Conservation (phyloP, 257 asterid species). For the Fraxinus quadrangulata region DNA sequence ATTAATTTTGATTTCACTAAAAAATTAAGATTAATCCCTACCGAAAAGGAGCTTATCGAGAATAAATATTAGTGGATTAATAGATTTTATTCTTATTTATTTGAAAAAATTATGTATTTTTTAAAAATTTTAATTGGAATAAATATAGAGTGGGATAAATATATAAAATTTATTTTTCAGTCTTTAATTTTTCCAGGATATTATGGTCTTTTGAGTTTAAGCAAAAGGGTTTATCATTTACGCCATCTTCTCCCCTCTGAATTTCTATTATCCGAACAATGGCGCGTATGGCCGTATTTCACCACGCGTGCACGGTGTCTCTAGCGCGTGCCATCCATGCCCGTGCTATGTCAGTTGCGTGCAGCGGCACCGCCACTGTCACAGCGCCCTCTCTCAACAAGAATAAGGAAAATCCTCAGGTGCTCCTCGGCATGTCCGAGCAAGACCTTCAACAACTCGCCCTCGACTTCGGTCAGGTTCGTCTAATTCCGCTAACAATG, state of each 20-base stretch:
- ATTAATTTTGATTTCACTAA: no score
- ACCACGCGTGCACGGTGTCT: constrained; percentile 42
- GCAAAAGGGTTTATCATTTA: constrained; percentile 6
- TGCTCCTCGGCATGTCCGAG: constrained; percentile 85
- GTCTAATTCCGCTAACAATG: background rate
- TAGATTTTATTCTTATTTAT: no score
- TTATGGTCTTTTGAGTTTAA: background rate
- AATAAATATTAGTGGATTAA: no score
- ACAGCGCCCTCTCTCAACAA: constrained; percentile 41
- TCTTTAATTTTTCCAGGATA: no score
- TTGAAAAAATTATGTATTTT: no score
- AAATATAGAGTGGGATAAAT: no score
- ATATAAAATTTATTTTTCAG: no score
- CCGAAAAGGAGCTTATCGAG: no score
- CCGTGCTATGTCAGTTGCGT: constrained; percentile 49
- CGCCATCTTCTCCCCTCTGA: constrained; percentile 10
- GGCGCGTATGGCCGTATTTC: constrained; percentile 55
- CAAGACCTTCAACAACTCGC: constrained; percentile 76
- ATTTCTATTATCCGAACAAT: constrained; percentile 25
- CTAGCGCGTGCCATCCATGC: constrained; percentile 45
- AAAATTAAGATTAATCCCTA: no score
- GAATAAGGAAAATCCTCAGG: constrained; percentile 48
- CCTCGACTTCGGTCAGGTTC: constrained; percentile 67
- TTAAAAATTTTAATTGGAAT: no score
- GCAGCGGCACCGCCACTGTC: constrained; percentile 36